Evolutionary conservation across 2,329 filamentous ascomycete genomes (phyloP), one percentile per base, ranked within the genome.

Genomic region (Stachybotrys echinatus): DNA sequence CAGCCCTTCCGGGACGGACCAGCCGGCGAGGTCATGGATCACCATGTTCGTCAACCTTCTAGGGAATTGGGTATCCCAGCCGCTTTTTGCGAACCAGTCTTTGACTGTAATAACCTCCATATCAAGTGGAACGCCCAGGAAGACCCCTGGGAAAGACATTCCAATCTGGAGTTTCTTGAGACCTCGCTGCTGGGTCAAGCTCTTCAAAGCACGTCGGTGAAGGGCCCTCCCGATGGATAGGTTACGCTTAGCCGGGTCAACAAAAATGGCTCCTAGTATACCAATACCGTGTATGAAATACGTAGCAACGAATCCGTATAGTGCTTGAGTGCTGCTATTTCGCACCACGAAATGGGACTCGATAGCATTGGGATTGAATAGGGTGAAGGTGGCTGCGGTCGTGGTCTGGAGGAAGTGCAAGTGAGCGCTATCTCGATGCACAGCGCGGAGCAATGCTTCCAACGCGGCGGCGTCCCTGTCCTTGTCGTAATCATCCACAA

Each of bases 241-340:
- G 60, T 92, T 94, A 31, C 92, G 83, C 61, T 95, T 87, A 4
- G 80, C 73, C 0, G 92, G 92, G 57, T 96, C 92, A 37, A 97
- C 92, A 54, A 96, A 87, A n/a, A 97, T 76, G 4, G 89, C 84
- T 1, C 88, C 91, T 47, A 97, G 83, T 18, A 90, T 85, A 17
- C 89, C 90, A 5, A 84, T 84, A 2, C 71, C 71, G 39, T 83
- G 83, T 61, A 88, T 83, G 64, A 83, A 91, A 64, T 95, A 96
- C 0, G 91, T 95, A 0, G 91, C 87, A 61, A 88, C 92, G 67
- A 96, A 97, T 2, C 92, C 92, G 62, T 96, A 96, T 0, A 97
- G 72, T 0, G 89, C 89, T 54, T 90, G 87, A 0, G 92, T 97
- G 65, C 88, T 95, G 70, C 89, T 95, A 65, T 96, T 97, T 19